Percentiles rank a stretch among this genome's conserved stretches.
Evolutionary conservation across 202 grass and related monocot species (phyloP).

Genomic region (Eragrostis tef): DNA sequence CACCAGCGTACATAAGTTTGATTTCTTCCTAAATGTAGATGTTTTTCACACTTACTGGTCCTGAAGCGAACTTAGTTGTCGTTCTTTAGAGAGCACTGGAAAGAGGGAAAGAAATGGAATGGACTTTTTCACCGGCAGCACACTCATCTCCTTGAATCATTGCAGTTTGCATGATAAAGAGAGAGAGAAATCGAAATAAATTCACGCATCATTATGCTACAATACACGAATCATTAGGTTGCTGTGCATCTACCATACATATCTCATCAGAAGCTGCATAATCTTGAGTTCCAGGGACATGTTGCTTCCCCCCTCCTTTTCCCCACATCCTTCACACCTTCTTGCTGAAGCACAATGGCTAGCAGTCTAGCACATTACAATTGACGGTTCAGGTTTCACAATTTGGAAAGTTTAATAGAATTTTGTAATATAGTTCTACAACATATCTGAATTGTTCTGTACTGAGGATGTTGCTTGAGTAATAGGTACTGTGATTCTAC

Average conservation of each 20-base stretch:
- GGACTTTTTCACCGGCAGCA: neutral
- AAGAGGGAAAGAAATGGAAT: neutral
- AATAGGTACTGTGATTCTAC: too few species aligned
- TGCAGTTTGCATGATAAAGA: neutral
- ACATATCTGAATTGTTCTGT: neutral
- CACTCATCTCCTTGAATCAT: neutral
- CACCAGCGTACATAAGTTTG: neutral
- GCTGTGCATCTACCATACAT: conserved; percentile 27
- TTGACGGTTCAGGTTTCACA: neutral
- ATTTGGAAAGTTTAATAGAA: neutral
- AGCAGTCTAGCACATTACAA: neutral
- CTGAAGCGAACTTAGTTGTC: neutral
- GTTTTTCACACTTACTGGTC: neutral
- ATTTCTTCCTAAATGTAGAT: neutral
- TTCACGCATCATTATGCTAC: conserved; percentile 33
- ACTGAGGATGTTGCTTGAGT: too few species aligned
- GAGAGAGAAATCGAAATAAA: conserved; percentile 2
- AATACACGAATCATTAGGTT: conserved; percentile 32
- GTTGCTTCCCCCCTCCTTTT: neutral
- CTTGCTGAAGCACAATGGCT: neutral
- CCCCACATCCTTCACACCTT: neutral
- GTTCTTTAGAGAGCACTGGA: conserved; percentile 7
- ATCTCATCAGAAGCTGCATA: conserved; percentile 15
- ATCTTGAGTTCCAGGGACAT: conserved; percentile 5
- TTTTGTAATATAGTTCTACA: neutral